These are phyloP conservation scores for Acacia melanoxylon DNA, from an alignment of 306 rosid genomes.

Conservation along the genomic window DNA sequence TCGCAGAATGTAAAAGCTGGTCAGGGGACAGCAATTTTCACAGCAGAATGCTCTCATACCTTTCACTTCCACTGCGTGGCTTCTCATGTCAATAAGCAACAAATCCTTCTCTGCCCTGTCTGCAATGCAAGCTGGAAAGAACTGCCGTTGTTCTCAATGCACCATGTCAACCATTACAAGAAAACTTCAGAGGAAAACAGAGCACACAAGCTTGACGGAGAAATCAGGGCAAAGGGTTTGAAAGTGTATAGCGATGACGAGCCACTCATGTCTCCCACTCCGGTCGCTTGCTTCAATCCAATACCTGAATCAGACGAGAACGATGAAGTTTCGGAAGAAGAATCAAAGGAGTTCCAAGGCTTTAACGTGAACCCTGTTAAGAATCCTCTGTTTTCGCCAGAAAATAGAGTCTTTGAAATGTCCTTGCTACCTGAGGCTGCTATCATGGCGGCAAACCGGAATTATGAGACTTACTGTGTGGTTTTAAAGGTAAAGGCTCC, in stretches of 20 bases:
- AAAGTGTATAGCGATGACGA: slow-evolving; percentile 86
- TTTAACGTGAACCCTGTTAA: slow-evolving; percentile 45
- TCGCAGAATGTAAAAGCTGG: slow-evolving; percentile 59
- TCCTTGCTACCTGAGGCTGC: slow-evolving; percentile 72
- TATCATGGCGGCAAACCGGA: slow-evolving; percentile 62
- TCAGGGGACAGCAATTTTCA: slow-evolving; percentile 89
- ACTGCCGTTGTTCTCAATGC: slow-evolving; percentile 55
- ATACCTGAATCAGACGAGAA: slow-evolving; percentile 83
- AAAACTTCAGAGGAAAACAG: slow-evolving; percentile 18
- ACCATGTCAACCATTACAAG: slow-evolving; percentile 19
- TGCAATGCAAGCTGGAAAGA: slow-evolving; percentile 82
- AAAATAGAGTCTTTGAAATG: slow-evolving; percentile 40
- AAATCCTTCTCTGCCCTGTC: slow-evolving; percentile 66
- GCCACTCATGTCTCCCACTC: slow-evolving; percentile 70
- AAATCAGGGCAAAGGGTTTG: slow-evolving; percentile 45
- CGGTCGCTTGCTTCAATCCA: slow-evolving; percentile 71
- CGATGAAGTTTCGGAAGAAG: slow-evolving; percentile 46
- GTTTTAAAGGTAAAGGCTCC: slow-evolving; percentile 73
- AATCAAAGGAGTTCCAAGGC: slow-evolving; percentile 60
- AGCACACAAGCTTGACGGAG: slow-evolving; percentile 30
- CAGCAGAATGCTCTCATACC: slow-evolving; percentile 90
- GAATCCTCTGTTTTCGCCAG: slow-evolving; percentile 14
- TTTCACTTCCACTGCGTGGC: slow-evolving; percentile 90
- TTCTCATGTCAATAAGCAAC: slow-evolving; percentile 55
- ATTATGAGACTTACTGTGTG: slow-evolving; percentile 64